A percentile compares a stretch with the other conserved stretches of the same genome.
Evolutionary conservation across 1,284 basidiomycete genomes (phyloP).

Genomic region (Gymnopus androsaceus): DNA sequence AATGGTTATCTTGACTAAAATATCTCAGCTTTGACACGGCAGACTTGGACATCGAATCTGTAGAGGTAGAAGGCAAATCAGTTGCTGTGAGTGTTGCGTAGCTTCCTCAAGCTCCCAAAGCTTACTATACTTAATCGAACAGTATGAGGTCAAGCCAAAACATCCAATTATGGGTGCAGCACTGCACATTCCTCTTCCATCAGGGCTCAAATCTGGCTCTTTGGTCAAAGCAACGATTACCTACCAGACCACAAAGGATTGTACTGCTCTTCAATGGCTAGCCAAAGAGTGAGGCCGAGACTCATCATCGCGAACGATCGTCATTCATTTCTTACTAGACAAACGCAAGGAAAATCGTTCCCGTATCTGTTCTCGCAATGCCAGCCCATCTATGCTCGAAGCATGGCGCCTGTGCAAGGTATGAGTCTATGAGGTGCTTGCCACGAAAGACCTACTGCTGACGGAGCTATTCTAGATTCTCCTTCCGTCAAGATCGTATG

Average conservation of each 20-base stretch:
- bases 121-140: neutral
- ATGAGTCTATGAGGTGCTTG: slow-evolving; percentile 16
- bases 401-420: slow-evolving; percentile 83
- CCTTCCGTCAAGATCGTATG: slow-evolving; percentile 76
- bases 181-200: slow-evolving; percentile 53
- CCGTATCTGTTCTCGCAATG: slow-evolving; percentile 95
- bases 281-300: slow-evolving; percentile 61
- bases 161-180: slow-evolving; percentile 77
- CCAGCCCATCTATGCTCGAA: slow-evolving; percentile 88
- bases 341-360: slow-evolving; percentile 86
- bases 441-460: neutral
- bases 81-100: slow-evolving; percentile 43
- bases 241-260: slow-evolving; percentile 78
- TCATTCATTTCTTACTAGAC: slow-evolving; percentile 44
- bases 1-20: slow-evolving; percentile 14
- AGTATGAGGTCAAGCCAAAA: slow-evolving; percentile 56
- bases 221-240: slow-evolving; percentile 58
- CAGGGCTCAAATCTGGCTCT: slow-evolving; percentile 41
- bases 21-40: slow-evolving; percentile 73
- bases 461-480: slow-evolving; percentile 41
- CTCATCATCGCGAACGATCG: neutral
- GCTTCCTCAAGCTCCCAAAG: slow-evolving; percentile 2
- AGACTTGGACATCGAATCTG: slow-evolving; percentile 68
- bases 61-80: slow-evolving; percentile 54
- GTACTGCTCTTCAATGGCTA: slow-evolving; percentile 93